phyloP scores from a whole-genome alignment of 495 filamentous ascomycete genomes.

The Hamigera avellanea region DNA sequence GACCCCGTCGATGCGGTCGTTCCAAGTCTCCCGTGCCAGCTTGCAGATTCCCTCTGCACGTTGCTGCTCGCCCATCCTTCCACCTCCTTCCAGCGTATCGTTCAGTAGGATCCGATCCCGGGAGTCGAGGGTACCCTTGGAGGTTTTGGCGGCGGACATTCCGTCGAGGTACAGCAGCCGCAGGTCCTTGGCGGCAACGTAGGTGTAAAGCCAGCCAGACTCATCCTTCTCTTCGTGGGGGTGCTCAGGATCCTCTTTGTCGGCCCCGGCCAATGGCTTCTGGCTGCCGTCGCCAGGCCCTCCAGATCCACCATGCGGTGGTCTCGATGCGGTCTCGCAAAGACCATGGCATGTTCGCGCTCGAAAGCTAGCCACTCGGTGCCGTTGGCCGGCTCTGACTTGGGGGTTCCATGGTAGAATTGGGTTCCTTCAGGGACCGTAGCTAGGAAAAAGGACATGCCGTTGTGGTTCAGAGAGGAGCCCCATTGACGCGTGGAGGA shows the following conservation, averaged over 20 bases:
- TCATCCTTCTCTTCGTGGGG: constrained; percentile 5
- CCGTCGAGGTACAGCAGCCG: constrained; percentile 52
- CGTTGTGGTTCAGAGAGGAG: constrained; percentile 57
- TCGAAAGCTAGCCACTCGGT: constrained; percentile 64
- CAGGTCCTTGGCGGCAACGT: constrained; percentile 34
- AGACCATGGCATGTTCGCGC: constrained; percentile 53
- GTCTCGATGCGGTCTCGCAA: constrained; percentile 19
- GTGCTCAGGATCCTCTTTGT: too few species aligned
- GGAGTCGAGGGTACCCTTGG: constrained; percentile 48
- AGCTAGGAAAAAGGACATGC: constrained; percentile 52
- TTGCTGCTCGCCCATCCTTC: constrained; percentile 20
- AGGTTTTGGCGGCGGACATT: constrained; percentile 42
- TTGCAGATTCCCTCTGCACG: constrained; percentile 40
- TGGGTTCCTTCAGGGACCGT: constrained; percentile 44
- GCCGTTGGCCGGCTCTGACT: constrained; percentile 25
- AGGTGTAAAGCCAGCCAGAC: constrained; percentile 44
- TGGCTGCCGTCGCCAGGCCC: background rate
- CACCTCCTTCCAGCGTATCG: constrained; percentile 6
- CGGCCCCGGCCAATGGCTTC: background rate
- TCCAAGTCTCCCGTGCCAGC: constrained; percentile 33
- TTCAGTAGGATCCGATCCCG: constrained; percentile 43
- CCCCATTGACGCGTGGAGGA: constrained; percentile 61
- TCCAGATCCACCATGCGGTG: constrained; percentile 2
- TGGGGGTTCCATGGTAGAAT: constrained; percentile 49
- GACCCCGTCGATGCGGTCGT: constrained; percentile 43